A percentile compares a stretch with the other conserved stretches of the same genome.
phyloP scores from a whole-genome alignment of 192 early-diverging fungal species.

The Rhizophagus sp. region DNA sequence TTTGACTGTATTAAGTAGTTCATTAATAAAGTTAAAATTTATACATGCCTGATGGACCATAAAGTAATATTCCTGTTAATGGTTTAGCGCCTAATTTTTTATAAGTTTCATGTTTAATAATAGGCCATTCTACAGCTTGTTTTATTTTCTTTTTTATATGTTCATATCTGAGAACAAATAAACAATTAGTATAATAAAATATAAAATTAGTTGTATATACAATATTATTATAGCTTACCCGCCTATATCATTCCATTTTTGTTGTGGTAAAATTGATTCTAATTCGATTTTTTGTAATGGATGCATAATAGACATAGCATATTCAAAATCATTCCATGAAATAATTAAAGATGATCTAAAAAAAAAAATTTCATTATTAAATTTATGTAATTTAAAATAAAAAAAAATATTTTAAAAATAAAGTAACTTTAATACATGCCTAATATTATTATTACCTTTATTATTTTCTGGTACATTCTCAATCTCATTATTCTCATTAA shows the following conservation, averaged over 20 bases:
- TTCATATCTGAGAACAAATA: conserved; percentile 49
- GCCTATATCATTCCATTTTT: conserved; percentile 64
- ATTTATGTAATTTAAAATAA: too few species aligned
- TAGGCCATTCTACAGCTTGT: conserved; percentile 60
- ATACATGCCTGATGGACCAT: conserved; percentile 82
- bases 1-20: too few species aligned
- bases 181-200: not conserved
- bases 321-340: conserved; percentile 49
- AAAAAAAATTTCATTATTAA: not conserved
- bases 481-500: not conserved
- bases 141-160: conserved; percentile 57
- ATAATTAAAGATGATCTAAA: not conserved
- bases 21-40: not conserved
- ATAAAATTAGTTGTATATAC: not conserved
- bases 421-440: not conserved
- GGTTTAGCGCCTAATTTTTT: conserved; percentile 65
- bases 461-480: not conserved
- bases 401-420: not conserved
- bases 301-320: conserved; percentile 56
- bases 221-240: conserved; percentile 51
- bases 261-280: conserved; percentile 52
- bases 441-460: not conserved
- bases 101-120: conserved; percentile 50
- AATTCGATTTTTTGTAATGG: conserved; percentile 69
- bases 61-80: conserved; percentile 82